Conservation (phyloP, 2,329 filamentous ascomycete species). For the Penicillium sp. region DNA sequence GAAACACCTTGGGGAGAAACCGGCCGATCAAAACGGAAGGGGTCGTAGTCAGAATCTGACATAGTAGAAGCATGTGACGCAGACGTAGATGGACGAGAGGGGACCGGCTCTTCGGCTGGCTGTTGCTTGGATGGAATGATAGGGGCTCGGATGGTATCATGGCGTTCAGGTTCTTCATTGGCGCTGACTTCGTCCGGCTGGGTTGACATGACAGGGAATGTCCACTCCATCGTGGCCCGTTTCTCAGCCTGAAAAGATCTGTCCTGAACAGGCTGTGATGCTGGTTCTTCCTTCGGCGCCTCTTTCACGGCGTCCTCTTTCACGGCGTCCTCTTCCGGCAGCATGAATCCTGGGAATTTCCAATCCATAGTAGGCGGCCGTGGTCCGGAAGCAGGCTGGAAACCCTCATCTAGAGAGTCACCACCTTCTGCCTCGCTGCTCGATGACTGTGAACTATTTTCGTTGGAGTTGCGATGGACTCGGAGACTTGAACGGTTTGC, state of each 20-base stretch:
- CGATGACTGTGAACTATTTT: constrained; percentile 36
- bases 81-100: constrained; percentile 44
- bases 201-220: constrained; percentile 50
- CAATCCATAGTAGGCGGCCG: constrained; percentile 51
- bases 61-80: constrained; percentile 35
- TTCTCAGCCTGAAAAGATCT: constrained; percentile 34
- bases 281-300: constrained; percentile 5
- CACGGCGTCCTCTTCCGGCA: constrained; percentile 19
- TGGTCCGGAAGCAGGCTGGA: constrained; percentile 39
- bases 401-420: constrained; percentile 32
- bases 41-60: constrained; percentile 46
- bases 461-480: constrained; percentile 41
- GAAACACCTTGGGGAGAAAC: constrained; percentile 27
- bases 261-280: constrained; percentile 16
- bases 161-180: constrained; percentile 22
- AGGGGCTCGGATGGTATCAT: constrained; percentile 38
- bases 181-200: constrained; percentile 14
- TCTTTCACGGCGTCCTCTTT: constrained; percentile 17
- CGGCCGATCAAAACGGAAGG: constrained; percentile 46
- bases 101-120: constrained; percentile 28
- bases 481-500: constrained; percentile 56
- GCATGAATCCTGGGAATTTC: constrained; percentile 46
- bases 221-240: constrained; percentile 56
- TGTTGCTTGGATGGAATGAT: constrained; percentile 19
- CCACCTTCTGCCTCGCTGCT: constrained; percentile 31